Conservation (phyloP, 768 basidiomycete genomes). For the Coprinellus aureogranulatus region DNA sequence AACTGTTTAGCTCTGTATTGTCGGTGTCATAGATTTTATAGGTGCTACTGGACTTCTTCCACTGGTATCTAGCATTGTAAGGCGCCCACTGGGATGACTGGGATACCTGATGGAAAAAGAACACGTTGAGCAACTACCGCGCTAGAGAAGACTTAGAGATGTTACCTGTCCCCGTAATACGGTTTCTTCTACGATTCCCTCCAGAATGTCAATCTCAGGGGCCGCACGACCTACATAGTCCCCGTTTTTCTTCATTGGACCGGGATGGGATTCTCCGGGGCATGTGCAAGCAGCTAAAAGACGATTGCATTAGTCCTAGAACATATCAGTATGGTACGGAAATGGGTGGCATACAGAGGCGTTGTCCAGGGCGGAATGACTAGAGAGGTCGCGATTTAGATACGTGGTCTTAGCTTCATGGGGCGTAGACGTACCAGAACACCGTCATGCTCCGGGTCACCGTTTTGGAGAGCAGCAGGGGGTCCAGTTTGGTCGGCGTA, state of each 20-base stretch:
- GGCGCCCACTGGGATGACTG: conserved; percentile 53
- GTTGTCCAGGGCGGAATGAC: conserved; percentile 74
- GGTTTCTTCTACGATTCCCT: conserved; percentile 42
- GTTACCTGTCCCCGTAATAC: conserved; percentile 22
- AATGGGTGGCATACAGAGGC: conserved; percentile 26
- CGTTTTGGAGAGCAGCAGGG: conserved; percentile 41
- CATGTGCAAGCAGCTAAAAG: conserved; percentile 39
- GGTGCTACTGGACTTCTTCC: conserved; percentile 25
- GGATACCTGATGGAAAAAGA: conserved; percentile 35
- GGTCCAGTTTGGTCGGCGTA: conserved; percentile 56
- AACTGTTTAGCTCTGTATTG: too few species aligned
- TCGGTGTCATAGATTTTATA: background rate
- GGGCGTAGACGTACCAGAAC: conserved; percentile 27
- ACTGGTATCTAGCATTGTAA: conserved; percentile 51
- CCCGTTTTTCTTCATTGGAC: conserved; percentile 44
- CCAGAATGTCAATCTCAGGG: conserved; percentile 72
- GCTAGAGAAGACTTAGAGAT: background rate
- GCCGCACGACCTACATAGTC: conserved; percentile 61
- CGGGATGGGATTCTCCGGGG: conserved; percentile 42
- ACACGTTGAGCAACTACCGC: too few species aligned
- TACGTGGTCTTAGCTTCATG: background rate
- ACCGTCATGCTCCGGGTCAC: conserved; percentile 42
- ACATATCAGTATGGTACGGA: background rate
- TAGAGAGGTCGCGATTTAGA: conserved; percentile 11
- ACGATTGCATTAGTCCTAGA: background rate